Evolutionary conservation across 257 asterid species (phyloP), one percentile per base, ranked within the genome.

Genomic region (Solanum sparsipilum): DNA sequence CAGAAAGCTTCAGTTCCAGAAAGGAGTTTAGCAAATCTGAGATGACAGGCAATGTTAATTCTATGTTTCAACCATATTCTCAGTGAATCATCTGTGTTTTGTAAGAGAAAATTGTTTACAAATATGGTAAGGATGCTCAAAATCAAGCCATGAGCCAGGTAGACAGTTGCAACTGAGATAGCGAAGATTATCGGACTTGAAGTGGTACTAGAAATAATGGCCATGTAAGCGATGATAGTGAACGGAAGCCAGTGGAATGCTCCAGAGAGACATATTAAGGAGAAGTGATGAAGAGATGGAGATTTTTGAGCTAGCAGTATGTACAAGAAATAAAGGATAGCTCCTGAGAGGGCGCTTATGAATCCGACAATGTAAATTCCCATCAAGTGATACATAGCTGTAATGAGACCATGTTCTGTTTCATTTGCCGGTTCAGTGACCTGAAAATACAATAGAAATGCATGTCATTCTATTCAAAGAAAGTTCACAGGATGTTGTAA

Each of bases 1-100:
- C 98, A 93, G 67, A 95, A 96, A 60, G 98, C 95, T 92, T 96
- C 98, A 4, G 98, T 95, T 71, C 98, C 98, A 5, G 98, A 96
- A 32, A 96, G 96, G 60, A 96, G 94, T 90, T 95, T 96, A 9
- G 98, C 90, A 65, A 95, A 96, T 90, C 98, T 92, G 63, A 94
- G 93, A 90, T 96, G 98, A 75, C 95, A 93, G 35, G 96, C 91
- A 13, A 91, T 88, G 27, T 88, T 90, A 44, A 94, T 87, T 88
- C 95, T 91, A 70, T 94, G 98, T 48, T 90, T 93, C 34, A 96
- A 87, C 98, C 98, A 95, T 39, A 78, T 90, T 87, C 84, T 88
- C 21, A 86, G 90, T 46, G 89, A 84, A 58, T 91, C 12, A 60
- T 89, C 91, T 63, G 92, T 90, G 27, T 90, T 88, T 91, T 58